Evolutionary conservation across 2,329 filamentous ascomycete genomes (phyloP).

Genomic region (Salinomyces thailandicus): DNA sequence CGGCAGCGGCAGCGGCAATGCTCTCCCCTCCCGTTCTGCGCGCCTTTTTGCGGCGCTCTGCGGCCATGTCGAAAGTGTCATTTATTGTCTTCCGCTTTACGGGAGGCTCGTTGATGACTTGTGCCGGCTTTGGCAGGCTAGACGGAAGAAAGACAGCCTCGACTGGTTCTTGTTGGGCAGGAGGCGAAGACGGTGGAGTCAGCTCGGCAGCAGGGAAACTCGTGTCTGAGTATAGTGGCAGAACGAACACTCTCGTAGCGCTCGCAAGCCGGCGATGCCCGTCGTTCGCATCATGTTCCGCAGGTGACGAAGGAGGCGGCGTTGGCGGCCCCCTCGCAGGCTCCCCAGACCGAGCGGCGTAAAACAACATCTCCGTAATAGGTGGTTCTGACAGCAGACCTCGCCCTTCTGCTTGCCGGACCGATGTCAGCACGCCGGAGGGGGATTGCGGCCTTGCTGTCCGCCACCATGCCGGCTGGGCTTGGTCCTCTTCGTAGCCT

Average conservation of each 20-base stretch:
- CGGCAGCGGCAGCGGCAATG: conserved; percentile 32
- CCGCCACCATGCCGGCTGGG: conserved; percentile 35
- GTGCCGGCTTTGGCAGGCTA: conserved; percentile 1
- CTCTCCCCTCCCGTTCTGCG: conserved; percentile 34
- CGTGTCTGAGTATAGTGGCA: conserved; percentile 36
- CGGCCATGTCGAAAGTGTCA: conserved; percentile 39
- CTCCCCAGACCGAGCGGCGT: conserved; percentile 23
- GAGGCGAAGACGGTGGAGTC: conserved; percentile 21
- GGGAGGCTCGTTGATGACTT: conserved; percentile 17
- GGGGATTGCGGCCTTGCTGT: conserved; percentile 28
- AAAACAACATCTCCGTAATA: conserved; percentile 38
- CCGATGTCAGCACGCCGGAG: conserved; percentile 30
- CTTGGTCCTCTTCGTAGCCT: conserved; percentile 3
- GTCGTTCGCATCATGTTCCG: not conserved
- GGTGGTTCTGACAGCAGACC: conserved; percentile 2
- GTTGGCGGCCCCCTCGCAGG: conserved; percentile 18
- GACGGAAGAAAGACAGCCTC: conserved; percentile 17
- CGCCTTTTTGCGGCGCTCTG: conserved; percentile 32
- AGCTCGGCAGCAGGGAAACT: conserved; percentile 13
- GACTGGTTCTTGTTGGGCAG: conserved; percentile 3
- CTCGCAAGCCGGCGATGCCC: not conserved
- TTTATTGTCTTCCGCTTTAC: conserved; percentile 33
- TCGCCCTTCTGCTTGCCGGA: conserved; percentile 8
- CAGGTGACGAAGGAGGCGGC: conserved; percentile 25
- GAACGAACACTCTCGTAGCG: conserved; percentile 28